Base-by-base conservation (phyloP, 345 rosid genomes). In the Brassica rapa region DNA sequence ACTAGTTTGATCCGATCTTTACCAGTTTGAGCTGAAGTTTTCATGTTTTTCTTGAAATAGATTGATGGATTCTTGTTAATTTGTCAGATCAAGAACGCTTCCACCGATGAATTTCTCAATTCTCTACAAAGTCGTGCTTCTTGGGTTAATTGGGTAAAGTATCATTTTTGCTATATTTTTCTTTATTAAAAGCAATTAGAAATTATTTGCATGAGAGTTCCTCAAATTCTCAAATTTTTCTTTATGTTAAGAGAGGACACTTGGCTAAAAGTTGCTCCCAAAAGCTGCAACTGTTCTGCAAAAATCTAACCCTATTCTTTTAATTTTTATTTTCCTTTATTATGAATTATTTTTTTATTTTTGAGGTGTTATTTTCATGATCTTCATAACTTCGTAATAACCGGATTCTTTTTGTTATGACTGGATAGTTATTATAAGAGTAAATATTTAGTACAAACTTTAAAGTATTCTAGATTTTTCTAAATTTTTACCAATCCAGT, bases 141-240 rank as follows among this genome's bases (percentile, higher is more conserved):
- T 94, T 4, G 96, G 97, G 15, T 24, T 94, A 0, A 92, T 90
- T 39, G 98, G 98, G 98, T 94, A 88, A 62, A 25, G 2, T 63
- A 53, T 14, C 0, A 15, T n/a, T 51, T 51, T 15, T 46, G 35
- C 37, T 4, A 4, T 0, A 5, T n/a, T 30, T 57, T 64, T 57
- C 1, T 16, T 7, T 14, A 35, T 56, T 14, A 4, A 6, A 7
- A 14, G 46, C 11, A 76, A 37, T 1, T 33, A 57, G 16, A 15
- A 60, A 16, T 5, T 79, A 61, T 33, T 33, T 68, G 74, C 70
- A 67, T 67, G 10, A 24, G 25, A 51, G 35, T 61, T 73, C 8
- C 4, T 61, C 32, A 53, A 21, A 19, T 39, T 75, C 67, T 63
- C 65, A 49, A 59, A 2, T 39, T 56, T 65, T 57, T 67, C 39